Evolutionary conservation across 2,329 filamentous ascomycete species (phyloP).

Genomic region (Blumeria hordei): DNA sequence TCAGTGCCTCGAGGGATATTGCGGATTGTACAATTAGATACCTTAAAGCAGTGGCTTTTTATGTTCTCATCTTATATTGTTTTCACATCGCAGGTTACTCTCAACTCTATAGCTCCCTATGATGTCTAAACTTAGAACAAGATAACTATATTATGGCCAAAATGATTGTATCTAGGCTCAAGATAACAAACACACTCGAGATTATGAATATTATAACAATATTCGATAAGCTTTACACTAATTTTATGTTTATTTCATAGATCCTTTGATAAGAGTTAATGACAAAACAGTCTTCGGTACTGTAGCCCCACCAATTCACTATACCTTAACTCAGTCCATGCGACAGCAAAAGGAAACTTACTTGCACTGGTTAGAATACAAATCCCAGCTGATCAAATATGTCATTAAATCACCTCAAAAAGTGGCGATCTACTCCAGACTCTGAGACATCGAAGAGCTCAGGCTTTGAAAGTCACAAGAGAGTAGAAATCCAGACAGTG

Average conservation of each 20-base stretch:
- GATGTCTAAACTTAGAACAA: too few relatives aligned
- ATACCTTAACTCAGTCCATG: background rate
- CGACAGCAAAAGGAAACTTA: background rate
- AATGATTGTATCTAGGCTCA: too few relatives aligned
- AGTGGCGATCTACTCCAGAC: conserved; percentile 66
- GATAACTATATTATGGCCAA: too few relatives aligned
- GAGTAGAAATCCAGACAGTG: conserved; percentile 24
- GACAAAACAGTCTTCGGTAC: background rate
- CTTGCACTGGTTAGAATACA: background rate
- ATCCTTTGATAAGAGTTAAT: background rate
- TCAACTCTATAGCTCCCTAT: too few relatives aligned
- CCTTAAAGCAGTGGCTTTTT: too few relatives aligned
- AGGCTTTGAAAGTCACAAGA: conserved; percentile 62
- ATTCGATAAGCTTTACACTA: too few relatives aligned
- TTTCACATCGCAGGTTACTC: too few relatives aligned
- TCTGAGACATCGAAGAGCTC: conserved; percentile 85
- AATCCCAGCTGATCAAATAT: background rate
- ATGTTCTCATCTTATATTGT: too few relatives aligned
- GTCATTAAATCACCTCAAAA: background rate
- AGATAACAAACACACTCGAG: too few relatives aligned
- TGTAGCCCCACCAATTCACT: background rate
- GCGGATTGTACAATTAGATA: too few relatives aligned
- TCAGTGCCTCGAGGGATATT: too few relatives aligned
- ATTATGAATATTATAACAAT: too few relatives aligned
- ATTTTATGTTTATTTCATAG: background rate